Percentiles rank a stretch among this genome's conserved stretches.
Conservation (phyloP, 148 eudicot genomes). For the Rhododendron henanense region DNA sequence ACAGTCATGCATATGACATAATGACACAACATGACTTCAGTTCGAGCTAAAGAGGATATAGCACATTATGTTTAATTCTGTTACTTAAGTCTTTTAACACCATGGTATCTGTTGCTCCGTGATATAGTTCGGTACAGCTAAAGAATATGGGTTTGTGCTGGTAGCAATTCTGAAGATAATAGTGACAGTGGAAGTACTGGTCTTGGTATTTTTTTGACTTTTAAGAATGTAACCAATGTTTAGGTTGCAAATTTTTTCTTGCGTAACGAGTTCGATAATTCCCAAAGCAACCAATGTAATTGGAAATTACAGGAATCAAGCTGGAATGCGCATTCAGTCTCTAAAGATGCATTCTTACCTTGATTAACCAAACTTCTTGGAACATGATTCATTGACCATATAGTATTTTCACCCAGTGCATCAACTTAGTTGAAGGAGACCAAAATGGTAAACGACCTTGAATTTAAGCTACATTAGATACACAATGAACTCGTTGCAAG, state of each 20-base stretch:
- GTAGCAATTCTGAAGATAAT: not conserved
- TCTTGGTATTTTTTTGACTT: not conserved
- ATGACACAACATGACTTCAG: not conserved
- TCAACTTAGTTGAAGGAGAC: not conserved
- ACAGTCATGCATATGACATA: not conserved
- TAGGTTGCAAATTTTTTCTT: not conserved
- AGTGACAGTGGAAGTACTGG: not conserved
- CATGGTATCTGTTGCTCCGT: not conserved
- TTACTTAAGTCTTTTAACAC: not conserved
- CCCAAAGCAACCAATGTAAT: not conserved
- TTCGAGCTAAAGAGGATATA: not conserved
- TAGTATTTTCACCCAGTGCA: not conserved
- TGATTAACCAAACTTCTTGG: not conserved
- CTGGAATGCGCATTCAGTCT: not conserved
- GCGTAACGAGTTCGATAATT: not conserved
- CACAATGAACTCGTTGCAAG: not conserved
- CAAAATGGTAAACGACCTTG: not conserved
- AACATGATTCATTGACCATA: not conserved
- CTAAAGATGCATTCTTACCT: not conserved
- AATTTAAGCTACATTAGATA: not conserved
- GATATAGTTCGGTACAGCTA: not conserved
- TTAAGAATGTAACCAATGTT: not conserved
- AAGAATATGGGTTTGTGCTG: not conserved
- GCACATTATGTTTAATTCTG: not conserved
- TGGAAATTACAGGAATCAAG: not conserved